These are phyloP conservation scores for Selenicereus undatus DNA, from an alignment of 148 eudicot genomes.

Conservation along the genomic window DNA sequence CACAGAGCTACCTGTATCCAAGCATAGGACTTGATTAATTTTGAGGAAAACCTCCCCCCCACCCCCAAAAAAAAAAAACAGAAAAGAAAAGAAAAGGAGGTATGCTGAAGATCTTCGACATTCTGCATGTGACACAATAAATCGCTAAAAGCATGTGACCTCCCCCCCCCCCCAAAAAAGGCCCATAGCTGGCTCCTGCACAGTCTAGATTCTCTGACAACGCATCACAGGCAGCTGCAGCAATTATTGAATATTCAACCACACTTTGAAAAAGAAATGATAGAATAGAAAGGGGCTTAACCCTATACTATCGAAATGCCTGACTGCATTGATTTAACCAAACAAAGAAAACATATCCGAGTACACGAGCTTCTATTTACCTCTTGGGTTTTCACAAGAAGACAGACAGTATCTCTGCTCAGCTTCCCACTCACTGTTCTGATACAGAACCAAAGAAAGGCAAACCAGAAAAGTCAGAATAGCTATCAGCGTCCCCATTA, in stretches of 20 bases:
- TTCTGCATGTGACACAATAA: not conserved
- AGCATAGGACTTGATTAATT: too few species aligned
- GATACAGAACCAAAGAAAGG: slow-evolving; percentile 16
- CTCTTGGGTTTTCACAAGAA: slow-evolving; percentile 58
- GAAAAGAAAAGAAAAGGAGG: not conserved
- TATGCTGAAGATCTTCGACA: not conserved
- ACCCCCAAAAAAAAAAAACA: too few species aligned
- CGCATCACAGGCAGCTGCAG: not conserved
- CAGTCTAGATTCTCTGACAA: not conserved
- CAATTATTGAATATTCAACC: not conserved
- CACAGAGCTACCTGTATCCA: too few species aligned
- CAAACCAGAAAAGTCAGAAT: slow-evolving; percentile 3
- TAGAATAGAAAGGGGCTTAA: not conserved
- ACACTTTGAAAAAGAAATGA: too few species aligned
- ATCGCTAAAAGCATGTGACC: not conserved
- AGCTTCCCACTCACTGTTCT: slow-evolving; percentile 50
- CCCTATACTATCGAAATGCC: not conserved
- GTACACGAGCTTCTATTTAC: slow-evolving; percentile 22
- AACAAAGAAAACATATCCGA: not conserved
- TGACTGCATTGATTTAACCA: not conserved
- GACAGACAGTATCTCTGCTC: slow-evolving; percentile 48
- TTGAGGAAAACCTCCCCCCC: not conserved
- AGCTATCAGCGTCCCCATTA: not conserved
- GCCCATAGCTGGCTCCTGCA: not conserved
- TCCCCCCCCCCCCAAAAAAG: too few species aligned